These are phyloP conservation scores for Venturia aucupariae DNA, from an alignment of 2,329 filamentous ascomycete species.

Conservation along the genomic window DNA sequence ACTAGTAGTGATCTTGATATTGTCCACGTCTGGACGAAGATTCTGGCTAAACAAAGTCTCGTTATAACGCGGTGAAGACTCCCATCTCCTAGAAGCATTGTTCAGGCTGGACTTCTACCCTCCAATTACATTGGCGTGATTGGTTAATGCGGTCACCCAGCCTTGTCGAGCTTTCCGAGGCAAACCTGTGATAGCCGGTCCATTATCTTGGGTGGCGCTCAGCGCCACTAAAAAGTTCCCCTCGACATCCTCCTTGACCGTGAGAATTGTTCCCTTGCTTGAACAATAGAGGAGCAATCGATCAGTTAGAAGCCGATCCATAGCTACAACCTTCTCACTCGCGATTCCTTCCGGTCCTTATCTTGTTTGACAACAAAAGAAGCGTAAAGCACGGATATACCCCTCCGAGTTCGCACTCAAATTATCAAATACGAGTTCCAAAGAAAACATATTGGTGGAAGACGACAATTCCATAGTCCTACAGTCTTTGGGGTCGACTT, in stretches of 20 bases:
- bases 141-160: not conserved
- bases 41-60: too few relatives aligned
- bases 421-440: not conserved
- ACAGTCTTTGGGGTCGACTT: not conserved
- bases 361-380: not conserved
- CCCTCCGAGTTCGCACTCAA: not conserved
- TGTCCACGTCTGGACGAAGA: too few relatives aligned
- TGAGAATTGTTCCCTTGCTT: not conserved
- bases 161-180: slow-evolving; percentile 1
- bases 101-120: not conserved
- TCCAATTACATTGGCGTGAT: not conserved
- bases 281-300: not conserved
- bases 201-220: not conserved
- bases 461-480: not conserved
- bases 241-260: not conserved
- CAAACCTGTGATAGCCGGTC: not conserved
- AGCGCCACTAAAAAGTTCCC: not conserved
- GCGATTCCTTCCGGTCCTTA: not conserved
- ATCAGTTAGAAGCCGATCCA: not conserved
- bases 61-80: too few relatives aligned
- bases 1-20: too few relatives aligned
- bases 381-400: not conserved
- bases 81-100: too few relatives aligned
- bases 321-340: not conserved
- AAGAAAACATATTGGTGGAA: not conserved